Evolutionary conservation across 1,284 basidiomycete genomes (phyloP).

Genomic region (Termitomyces sp.): DNA sequence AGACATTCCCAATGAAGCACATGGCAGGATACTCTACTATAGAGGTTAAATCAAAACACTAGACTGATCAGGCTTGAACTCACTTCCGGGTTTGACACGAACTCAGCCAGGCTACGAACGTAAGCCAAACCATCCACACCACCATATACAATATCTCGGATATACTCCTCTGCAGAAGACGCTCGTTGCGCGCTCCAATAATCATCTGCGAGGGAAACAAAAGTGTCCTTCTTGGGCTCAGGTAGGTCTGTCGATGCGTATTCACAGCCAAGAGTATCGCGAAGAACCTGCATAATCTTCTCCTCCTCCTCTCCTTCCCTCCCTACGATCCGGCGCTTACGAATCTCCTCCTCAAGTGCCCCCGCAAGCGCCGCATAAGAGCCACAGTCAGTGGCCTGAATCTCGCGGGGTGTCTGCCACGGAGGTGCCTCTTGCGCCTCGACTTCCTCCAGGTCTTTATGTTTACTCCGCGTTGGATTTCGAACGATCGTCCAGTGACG

Average conservation of each 20-base stretch:
- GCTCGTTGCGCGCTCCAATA: conserved; percentile 49
- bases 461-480: conserved; percentile 41
- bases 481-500: conserved; percentile 41
- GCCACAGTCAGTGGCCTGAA: conserved; percentile 56
- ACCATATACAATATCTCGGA: conserved; percentile 69
- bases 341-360: conserved; percentile 43
- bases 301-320: conserved; percentile 32
- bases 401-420: conserved; percentile 48
- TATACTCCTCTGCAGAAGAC: conserved; percentile 53
- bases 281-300: conserved; percentile 29
- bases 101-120: conserved; percentile 68
- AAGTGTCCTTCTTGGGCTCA: conserved; percentile 2
- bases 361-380: conserved; percentile 49
- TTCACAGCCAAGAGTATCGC: conserved; percentile 32
- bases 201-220: conserved; percentile 17
- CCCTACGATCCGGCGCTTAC: conserved; percentile 27
- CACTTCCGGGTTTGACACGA: conserved; percentile 36
- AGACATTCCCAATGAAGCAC: conserved; percentile 31
- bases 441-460: conserved; percentile 49
- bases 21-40: neutral
- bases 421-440: conserved; percentile 26
- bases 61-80: neutral
- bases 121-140: conserved; percentile 70
- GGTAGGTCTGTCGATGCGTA: conserved; percentile 10
- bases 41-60: neutral